Evolutionary conservation across 495 filamentous ascomycete genomes (phyloP), one percentile per base, ranked within the genome.

Genomic region (Neurospora sp.): DNA sequence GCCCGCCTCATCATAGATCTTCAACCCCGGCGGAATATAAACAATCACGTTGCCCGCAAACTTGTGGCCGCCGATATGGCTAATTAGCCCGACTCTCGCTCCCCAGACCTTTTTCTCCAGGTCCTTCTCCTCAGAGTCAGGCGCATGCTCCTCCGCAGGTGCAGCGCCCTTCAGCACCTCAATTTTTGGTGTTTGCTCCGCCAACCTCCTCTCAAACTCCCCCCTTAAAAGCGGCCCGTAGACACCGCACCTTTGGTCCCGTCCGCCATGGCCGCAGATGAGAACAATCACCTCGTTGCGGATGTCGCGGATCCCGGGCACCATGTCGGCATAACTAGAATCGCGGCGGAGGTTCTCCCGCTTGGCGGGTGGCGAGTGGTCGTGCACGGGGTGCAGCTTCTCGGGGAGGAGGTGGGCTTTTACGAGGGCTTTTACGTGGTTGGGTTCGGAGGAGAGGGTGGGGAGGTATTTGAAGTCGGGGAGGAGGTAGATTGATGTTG

Each of bases 1-100:
- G 1, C 76, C 78, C 35, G 39, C 72, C 8, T 78, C 82, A 37
- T 78, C 82, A 37, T 3, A 4, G 0, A 16, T 14, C 76, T 79
- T 84, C 49, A 84, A 71, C 0, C 74, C 73, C 5, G 90, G 91
- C 4, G 95, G 95, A 4, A 97, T 83, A 80, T 97, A 98, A 1
- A 98, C 82, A 70, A 98, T 94, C 16, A 97, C 90, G 83, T 98
- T 98, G 4, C 95, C 95, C 0, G 95, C 95, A 78, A 91, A 97
- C 75, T 96, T 96, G 77, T 98, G 95, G 1, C 95, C 95, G 1
- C 94, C 93, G 72, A 98, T 88, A 83, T 98, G 95, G 79, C 92
- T 95, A 73, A 95, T 93, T 69, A 92, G 80, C 2, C 89, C 93
- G 7, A 97, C 87, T 84, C 82, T 66, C 69, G 72, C 46, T 69